A percentile compares a stretch with the other conserved stretches of the same genome.
Evolutionary conservation across 129 eudicot genomes (phyloP).

Genomic region (Ambrosia artemisiifolia): DNA sequence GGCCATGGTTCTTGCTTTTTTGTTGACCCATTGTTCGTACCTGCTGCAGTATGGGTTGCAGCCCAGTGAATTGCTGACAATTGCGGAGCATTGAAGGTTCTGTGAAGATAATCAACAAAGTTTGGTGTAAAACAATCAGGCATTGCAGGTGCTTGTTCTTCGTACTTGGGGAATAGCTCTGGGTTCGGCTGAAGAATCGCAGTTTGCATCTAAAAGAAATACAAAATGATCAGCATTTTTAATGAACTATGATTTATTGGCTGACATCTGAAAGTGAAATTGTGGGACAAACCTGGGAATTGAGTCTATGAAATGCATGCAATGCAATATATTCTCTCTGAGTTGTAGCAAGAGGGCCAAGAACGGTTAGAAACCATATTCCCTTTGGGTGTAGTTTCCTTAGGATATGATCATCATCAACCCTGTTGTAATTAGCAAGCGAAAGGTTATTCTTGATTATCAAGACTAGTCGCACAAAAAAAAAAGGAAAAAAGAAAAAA

Average conservation of each 20-base stretch:
- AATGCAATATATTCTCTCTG: conserved; percentile 92
- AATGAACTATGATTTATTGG: neutral
- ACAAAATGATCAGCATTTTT: neutral
- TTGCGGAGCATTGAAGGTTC: conserved; percentile 83
- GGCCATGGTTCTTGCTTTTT: conserved; percentile 98
- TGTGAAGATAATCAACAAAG: conserved; percentile 72
- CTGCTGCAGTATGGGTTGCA: conserved; percentile 98
- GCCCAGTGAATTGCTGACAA: conserved; percentile 97
- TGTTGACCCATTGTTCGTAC: conserved; percentile 60
- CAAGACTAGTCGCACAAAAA: neutral
- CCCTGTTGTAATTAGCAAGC: neutral
- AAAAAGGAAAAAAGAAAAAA: neutral
- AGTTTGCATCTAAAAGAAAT: conserved; percentile 71
- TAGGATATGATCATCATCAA: conserved; percentile 70
- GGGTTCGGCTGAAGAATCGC: conserved; percentile 95
- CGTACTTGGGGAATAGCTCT: conserved; percentile 83
- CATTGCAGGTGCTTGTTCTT: conserved; percentile 88
- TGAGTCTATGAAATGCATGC: conserved; percentile 96
- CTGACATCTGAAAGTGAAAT: neutral
- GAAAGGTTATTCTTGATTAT: neutral
- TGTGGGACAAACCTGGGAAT: conserved; percentile 52
- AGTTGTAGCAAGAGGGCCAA: conserved; percentile 90
- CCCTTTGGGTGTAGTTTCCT: conserved; percentile 76
- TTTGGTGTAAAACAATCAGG: conserved; percentile 92
- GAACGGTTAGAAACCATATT: conserved; percentile 85